Base-by-base conservation (phyloP, 2,329 filamentous ascomycete species). In the Phialocephala subalpina region DNA sequence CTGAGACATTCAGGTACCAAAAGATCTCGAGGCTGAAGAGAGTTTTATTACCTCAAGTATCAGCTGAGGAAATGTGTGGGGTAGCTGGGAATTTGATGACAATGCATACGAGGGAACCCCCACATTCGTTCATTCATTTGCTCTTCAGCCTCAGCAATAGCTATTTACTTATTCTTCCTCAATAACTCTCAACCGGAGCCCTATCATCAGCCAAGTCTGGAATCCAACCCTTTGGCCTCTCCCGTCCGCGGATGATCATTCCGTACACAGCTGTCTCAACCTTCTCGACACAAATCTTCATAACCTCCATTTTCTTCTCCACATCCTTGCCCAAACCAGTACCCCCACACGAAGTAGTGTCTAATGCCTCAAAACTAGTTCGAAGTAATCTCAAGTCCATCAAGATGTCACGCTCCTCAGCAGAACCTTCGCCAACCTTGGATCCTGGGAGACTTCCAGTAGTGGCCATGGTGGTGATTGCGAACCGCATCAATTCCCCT, bases 401-500 rank as follows among this genome's bases (percentile, higher is more conserved):
- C 58, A 98, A 82, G 52, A 98, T 91, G 6, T 89, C 89, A 45
- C 87, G 79, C 16, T 82, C 72, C 68, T 77, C 70, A 70, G 61
- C 62, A 70, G 67, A 71, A 62, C 74, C 73, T 25, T 66, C 70
- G 68, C 67, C 59, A 67, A 22, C 35, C 29, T 69, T 76, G 60
- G 52, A 66, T 35, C 80, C 80, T 3, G 82, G 83, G 68, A 83
- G 78, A 72, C 78, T 72, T 66, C 76, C 76, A 42, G 67, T 90
- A 5, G 94, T 91, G 0, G 94, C 94, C 77, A 97, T 92, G 29
- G 90, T 89, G 6, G 94, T 94, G 59, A 97, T 96, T 0, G 93
- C 94, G 79, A 97, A 98, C 35, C 94, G 87, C 96, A 99, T 99
- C 82, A 98, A 84, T 81, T 99, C 96, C 45, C 96, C 96, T 1